Base-by-base conservation (phyloP, 179 eudicot genomes). In the Corrigiola litoralis region DNA sequence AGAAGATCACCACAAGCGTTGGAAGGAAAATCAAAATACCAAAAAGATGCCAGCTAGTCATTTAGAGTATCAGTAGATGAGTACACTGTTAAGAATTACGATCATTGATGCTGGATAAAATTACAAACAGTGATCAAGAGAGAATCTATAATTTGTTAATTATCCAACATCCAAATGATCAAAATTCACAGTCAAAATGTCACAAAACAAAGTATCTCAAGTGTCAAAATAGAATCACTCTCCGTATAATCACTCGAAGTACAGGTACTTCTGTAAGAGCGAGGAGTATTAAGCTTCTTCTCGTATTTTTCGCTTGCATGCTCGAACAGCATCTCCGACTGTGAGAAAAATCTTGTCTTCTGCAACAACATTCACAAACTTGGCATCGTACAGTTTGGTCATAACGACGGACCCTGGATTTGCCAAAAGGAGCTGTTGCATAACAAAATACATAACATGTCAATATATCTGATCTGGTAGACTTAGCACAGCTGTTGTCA, bases 401-500 rank as follows among this genome's bases (percentile, higher is more conserved):
- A 86, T 54, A 62, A 91, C 91, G 2, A 71, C 74, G 7, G 69
- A 77, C 11, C 97, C 97, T 5, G 96, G 97, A 66, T 88, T 91
- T 10, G 97, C 86, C 25, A 91, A 71, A 41, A 77, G 67, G 27
- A 91, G 94, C 96, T 91, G 92, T 69, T n/a, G 17, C 63, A 40
- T 31, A 68, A 9, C 31, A 17, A 24, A 17, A 21, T 10, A 10
- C 11, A 31, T 36, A 17, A 10, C 33, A 45, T 21, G 24, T 50
- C 21, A 50, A 1, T 38, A 27, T n/a, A n/a, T n/a, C n/a, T n/a
- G n/a, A n/a, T n/a, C n/a, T n/a, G n/a, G n/a, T n/a, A n/a, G n/a
- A n/a, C n/a, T n/a, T n/a, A n/a, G n/a, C n/a, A n/a, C n/a, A n/a
- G n/a, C n/a, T n/a, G n/a, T n/a, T n/a, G n/a, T n/a, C n/a, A n/a